phyloP scores from a whole-genome alignment of 2,329 filamentous ascomycete genomes.

The Corniculantispora saksenae region DNA sequence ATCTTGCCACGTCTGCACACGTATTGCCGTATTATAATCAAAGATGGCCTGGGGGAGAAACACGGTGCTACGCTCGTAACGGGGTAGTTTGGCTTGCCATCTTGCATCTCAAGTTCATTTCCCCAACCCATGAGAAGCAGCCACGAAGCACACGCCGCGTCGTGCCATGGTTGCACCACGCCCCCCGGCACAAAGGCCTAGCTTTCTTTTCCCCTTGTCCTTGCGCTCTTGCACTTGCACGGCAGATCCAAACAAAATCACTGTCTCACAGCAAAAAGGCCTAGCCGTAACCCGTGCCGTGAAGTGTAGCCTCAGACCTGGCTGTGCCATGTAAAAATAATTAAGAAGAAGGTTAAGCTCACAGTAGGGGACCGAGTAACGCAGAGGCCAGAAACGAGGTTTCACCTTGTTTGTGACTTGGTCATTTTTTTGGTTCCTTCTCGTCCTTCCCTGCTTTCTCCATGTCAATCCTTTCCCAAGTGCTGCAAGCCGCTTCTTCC shows the following conservation, averaged over 20 bases:
- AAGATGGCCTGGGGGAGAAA: background rate
- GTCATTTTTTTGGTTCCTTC: background rate
- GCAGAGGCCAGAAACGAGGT: background rate
- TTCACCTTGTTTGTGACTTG: conserved; percentile 1
- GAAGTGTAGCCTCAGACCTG: background rate
- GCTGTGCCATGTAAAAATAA: background rate
- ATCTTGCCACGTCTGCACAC: background rate
- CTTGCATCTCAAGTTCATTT: conserved; percentile 9
- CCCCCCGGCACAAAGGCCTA: background rate
- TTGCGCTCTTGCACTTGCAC: background rate
- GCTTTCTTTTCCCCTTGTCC: background rate
- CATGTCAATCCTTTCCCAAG: background rate
- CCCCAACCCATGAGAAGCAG: conserved; percentile 11
- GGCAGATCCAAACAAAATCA: conserved; percentile 13
- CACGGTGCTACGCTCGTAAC: background rate
- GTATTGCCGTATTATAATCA: background rate
- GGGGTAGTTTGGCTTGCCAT: conserved; percentile 2
- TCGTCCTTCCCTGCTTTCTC: background rate
- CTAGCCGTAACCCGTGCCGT: background rate
- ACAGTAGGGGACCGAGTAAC: background rate
- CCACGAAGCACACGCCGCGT: background rate
- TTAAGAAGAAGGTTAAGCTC: conserved; percentile 13
- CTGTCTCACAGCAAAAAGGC: conserved; percentile 2
- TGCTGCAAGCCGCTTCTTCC: background rate
- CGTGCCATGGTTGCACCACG: conserved; percentile 8